Base-by-base conservation (phyloP, 768 basidiomycete species). In the Leucocoprinus leucothites region DNA sequence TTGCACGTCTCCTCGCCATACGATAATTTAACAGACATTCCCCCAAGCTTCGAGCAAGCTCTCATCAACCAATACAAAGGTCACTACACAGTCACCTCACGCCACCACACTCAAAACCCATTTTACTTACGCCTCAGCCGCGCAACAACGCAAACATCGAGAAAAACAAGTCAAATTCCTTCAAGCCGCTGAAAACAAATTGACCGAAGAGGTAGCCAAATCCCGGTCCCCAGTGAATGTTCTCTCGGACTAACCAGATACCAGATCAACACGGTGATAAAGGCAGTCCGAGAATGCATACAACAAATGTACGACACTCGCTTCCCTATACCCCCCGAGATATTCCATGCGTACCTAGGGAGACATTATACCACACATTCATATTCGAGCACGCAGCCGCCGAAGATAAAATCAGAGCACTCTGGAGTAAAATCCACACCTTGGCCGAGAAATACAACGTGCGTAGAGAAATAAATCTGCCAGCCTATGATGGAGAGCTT, bases 51-150 rank as follows among this genome's bases (percentile, higher is more conserved):
- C n/a, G 54, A 56, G 21, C 47, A 42, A 19, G 47, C 40, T n/a
- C 9, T 56, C n/a, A 28, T 56, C 16, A 56, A 56, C 19, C 54
- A 56, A 21, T 48, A 48, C 16, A 21, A 47, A 14, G 47, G 54
- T 49, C 42, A 40, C 21, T 31, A 3, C 38, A 38, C 38, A 11
- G 14, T 38, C 4, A 13, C 11, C 38, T 4, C 16, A 4, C 38
- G 9, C 38, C 16, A n/a, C 14, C 9, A n/a, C 38, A n/a, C 7
- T 6, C 11, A 9, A 13, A 8, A n/a, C 11, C 14, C 38, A 38
- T 38, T 11, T 11, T 4, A 38, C n/a, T n/a, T 7, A n/a, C 7
- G n/a, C 11, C 0, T 9, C 18, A 48, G 54, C 47, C 13, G 21
- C 24, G 1, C 40, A 48, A 43, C 36, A 48, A 35, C 54, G 54